Base-by-base conservation (phyloP, 2,329 filamentous ascomycete genomes). In the Botrytis elliptica region DNA sequence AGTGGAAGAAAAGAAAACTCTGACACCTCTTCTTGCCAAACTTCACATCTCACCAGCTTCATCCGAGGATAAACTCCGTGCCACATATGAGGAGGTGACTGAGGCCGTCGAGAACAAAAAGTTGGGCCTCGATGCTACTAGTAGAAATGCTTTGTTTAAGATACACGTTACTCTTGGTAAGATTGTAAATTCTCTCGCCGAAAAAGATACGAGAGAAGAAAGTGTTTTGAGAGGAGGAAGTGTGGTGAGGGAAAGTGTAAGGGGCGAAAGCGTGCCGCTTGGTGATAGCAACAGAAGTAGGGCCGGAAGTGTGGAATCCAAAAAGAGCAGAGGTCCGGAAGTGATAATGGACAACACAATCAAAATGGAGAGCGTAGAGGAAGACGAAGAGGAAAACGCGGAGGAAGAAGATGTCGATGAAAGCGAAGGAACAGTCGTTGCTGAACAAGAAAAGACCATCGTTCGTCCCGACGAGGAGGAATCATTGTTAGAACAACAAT, bases 1-100 rank as follows among this genome's bases (percentile, higher is more conserved):
- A 91, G 92, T 93, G 81, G 94, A 97, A 76, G 95, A 98, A 82
- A 93, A 93, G 84, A 98, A 97, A 81, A 87, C 91, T 1, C 84
- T 96, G 16, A 90, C 93, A 42, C 88, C 90, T 0, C 88, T 98
- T 66, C 87, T 98, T 1, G 90, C 90, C 77, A 98, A 98, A 83
- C 85, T 98, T 2, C 90, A 95, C 80, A 87, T 98, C 66, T 90
- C 91, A 1, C 88, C 93, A 0, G 85, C 91, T 1, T 90, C 90
- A 0, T 85, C 86, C 0, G 86, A 89, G 75, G 85, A 87, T 36
- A 89, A 88, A 78, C 84, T 91, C 75, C 84, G 88, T 76, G 84
- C 87, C 57, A 80, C 89, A 52, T 90, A 91, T 81, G 84, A 86
- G 46, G 85, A 88, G 65, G 84, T 91, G 65, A 84, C 87, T 46